Evolutionary conservation across 2,329 filamentous ascomycete species (phyloP).

Genomic region (Ophiostoma sp.): DNA sequence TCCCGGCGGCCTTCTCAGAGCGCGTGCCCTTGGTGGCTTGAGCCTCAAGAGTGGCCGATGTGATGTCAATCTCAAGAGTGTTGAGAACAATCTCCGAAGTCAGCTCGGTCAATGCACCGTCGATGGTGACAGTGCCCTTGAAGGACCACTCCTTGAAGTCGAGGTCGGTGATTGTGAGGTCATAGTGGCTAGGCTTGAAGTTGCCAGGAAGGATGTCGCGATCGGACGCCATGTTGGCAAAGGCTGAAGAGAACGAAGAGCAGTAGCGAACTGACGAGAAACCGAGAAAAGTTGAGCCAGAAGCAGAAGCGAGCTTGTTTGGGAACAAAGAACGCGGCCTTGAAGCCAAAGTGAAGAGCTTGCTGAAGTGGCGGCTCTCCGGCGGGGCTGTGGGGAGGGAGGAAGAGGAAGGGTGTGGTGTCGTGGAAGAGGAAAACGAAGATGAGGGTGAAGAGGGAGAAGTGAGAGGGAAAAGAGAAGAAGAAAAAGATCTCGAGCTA

Average conservation of each 20-base stretch:
- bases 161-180: conserved; percentile 76
- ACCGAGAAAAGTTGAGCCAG: not conserved
- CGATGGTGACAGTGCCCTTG: conserved; percentile 78
- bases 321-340: not conserved
- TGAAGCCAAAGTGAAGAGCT: not conserved
- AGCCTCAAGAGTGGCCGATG: conserved; percentile 60
- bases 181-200: conserved; percentile 84
- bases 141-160: conserved; percentile 75
- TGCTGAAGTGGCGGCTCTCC: not conserved
- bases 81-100: conserved; percentile 82
- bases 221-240: conserved; percentile 51
- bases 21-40: conserved; percentile 59
- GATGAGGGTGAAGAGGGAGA: not conserved
- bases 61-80: conserved; percentile 77
- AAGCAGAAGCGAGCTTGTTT: not conserved
- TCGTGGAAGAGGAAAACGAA: not conserved
- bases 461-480: not conserved
- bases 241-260: conserved; percentile 2
- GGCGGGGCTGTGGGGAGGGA: not conserved
- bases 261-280: not conserved
- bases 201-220: conserved; percentile 62
- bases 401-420: not conserved
- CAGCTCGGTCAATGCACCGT: conserved; percentile 68
- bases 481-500: not conserved
- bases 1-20: conserved; percentile 61